A percentile compares a stretch with the other conserved stretches of the same genome.
These are phyloP conservation scores for Neostapfia colusana DNA, from an alignment of 176 grass and related monocot genomes.

Conservation along the genomic window DNA sequence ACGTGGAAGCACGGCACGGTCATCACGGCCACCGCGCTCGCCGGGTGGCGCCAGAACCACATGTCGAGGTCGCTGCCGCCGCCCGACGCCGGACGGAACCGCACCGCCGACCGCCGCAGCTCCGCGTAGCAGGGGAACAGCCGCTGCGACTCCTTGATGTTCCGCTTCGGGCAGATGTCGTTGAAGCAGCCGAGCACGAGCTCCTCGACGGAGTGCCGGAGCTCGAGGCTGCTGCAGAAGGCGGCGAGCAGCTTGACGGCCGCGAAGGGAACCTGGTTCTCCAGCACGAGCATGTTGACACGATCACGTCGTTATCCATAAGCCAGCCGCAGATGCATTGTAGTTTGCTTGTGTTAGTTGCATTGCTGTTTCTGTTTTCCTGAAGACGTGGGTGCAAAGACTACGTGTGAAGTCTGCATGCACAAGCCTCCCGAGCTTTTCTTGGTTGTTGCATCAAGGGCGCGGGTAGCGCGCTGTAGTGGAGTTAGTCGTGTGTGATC, in stretches of 20 bases:
- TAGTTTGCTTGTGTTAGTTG: too few species aligned
- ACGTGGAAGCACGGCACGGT: constrained; percentile 41
- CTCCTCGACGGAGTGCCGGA: constrained; percentile 23
- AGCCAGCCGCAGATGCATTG: too few species aligned
- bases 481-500: too few species aligned
- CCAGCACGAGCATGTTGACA: constrained; percentile 54
- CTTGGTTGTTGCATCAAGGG: too few species aligned
- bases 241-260: constrained; percentile 46
- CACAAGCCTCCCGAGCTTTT: too few species aligned
- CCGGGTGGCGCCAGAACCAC: constrained; percentile 32
- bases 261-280: constrained; percentile 58
- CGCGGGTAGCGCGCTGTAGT: too few species aligned
- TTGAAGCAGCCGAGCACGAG: constrained; percentile 55
- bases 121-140: constrained; percentile 46
- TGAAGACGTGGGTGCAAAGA: too few species aligned
- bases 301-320: too few species aligned
- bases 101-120: constrained; percentile 38
- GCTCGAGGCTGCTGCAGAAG: constrained; percentile 24
- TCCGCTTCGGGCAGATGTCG: constrained; percentile 33
- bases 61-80: constrained; percentile 39
- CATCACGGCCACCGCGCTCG: constrained; percentile 42
- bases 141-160: constrained; percentile 37
- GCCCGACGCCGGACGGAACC: constrained; percentile 25
- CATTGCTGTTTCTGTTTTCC: too few species aligned
- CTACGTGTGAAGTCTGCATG: too few species aligned